A percentile compares a stretch with the other conserved stretches of the same genome.
Evolutionary conservation across 495 filamentous ascomycete species (phyloP).

Genomic region (Platismatia glauca): DNA sequence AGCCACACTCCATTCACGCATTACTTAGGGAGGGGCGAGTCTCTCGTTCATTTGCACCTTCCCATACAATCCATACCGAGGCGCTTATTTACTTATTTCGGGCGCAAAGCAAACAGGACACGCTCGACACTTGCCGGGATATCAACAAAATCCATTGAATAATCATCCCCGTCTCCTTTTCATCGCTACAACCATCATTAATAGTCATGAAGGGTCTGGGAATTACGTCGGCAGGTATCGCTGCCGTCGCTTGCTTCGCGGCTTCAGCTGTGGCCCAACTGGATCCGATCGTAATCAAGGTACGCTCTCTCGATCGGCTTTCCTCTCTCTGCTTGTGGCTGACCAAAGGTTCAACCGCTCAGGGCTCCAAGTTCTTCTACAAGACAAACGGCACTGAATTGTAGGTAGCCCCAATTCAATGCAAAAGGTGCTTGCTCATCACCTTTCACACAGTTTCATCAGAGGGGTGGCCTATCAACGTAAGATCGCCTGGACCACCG

Average conservation of each 20-base stretch:
- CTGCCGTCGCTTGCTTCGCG: conserved; percentile 39
- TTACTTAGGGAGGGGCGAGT: background rate
- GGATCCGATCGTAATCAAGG: conserved; percentile 66
- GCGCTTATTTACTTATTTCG: background rate
- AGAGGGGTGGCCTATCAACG: conserved; percentile 84
- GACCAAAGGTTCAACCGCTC: background rate
- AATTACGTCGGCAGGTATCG: conserved; percentile 31
- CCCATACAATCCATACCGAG: background rate
- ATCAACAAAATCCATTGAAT: conserved; percentile 5
- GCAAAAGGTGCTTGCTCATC: conserved; percentile 5
- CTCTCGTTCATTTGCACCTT: conserved; percentile 12
- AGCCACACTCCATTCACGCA: conserved; percentile 18
- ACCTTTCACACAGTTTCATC: conserved; percentile 47
- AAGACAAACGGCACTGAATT: conserved; percentile 71
- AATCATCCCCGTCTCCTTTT: conserved; percentile 8
- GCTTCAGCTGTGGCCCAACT: conserved; percentile 47
- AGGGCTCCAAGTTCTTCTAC: conserved; percentile 77
- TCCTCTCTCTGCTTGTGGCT: conserved; percentile 5
- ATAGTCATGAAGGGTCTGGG: conserved; percentile 32
- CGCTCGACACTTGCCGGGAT: background rate
- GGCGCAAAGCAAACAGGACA: conserved; percentile 2
- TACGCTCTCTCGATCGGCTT: conserved; percentile 24
- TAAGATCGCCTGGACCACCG: conserved; percentile 27
- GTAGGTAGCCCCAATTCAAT: conserved; percentile 33
- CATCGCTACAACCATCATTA: conserved; percentile 3